A percentile compares a stretch with the other conserved stretches of the same genome.
Conservation (phyloP, 495 filamentous ascomycete genomes). For the Podospora appendiculata region DNA sequence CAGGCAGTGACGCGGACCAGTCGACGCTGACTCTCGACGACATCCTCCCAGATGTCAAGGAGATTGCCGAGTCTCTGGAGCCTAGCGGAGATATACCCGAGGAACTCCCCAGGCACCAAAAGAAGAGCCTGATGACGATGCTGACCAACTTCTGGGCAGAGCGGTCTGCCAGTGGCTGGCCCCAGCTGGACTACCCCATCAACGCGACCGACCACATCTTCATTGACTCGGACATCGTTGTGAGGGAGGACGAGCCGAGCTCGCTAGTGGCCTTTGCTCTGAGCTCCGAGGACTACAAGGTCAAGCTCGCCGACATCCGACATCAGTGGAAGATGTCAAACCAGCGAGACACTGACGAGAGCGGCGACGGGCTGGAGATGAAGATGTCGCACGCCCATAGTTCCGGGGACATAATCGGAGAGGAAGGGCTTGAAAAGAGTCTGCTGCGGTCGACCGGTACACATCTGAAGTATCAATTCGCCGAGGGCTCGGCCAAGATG, state of each 20-base stretch:
- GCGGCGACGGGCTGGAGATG: constrained; percentile 23
- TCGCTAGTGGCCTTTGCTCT: constrained; percentile 91
- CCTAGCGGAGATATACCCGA: constrained; percentile 56
- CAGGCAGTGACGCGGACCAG: constrained; percentile 64
- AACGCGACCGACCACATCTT: constrained; percentile 88
- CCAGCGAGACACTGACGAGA: constrained; percentile 20
- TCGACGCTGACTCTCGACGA: constrained; percentile 48
- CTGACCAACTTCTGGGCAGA: constrained; percentile 98
- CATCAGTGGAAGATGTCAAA: constrained; percentile 34
- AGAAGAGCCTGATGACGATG: constrained; percentile 86
- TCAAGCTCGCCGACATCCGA: constrained; percentile 70
- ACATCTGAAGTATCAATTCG: constrained; percentile 90
- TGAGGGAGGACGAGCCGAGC: constrained; percentile 94
- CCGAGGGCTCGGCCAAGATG: constrained; percentile 85
- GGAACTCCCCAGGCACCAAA: constrained; percentile 84
- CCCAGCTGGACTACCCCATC: constrained; percentile 87
- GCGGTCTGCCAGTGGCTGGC: constrained; percentile 91
- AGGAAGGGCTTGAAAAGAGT: constrained; percentile 62
- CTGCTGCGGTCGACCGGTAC: constrained; percentile 77
- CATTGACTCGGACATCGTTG: constrained; percentile 94
- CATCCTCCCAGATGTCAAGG: constrained; percentile 40
- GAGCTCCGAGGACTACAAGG: constrained; percentile 73
- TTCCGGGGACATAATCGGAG: constrained; percentile 20
- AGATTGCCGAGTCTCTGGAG: constrained; percentile 56
- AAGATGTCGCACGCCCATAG: constrained; percentile 8